Evolutionary conservation across 208 protist species (phyloP).

Genomic region (Trichomonas vaginalis): DNA sequence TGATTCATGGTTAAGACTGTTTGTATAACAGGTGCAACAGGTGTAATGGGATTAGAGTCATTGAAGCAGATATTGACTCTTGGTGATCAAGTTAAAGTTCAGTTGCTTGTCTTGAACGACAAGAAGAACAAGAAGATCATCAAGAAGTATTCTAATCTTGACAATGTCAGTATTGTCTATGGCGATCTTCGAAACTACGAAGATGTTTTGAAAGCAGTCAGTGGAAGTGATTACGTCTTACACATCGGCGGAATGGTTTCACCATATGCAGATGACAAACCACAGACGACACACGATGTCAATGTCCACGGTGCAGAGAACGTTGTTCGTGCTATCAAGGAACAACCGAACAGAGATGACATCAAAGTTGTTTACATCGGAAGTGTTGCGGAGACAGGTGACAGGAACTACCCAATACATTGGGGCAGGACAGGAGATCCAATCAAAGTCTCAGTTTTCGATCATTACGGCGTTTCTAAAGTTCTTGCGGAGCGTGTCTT

Average conservation of each 20-base stretch:
- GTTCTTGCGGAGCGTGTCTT: neutral
- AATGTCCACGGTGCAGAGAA: neutral
- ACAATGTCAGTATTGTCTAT: too few relatives aligned
- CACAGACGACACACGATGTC: neutral
- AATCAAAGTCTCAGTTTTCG: neutral
- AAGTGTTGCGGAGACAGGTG: neutral
- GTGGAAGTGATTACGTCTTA: neutral
- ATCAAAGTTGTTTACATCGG: neutral
- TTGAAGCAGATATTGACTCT: too few relatives aligned
- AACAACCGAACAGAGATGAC: neutral
- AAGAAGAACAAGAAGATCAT: too few relatives aligned
- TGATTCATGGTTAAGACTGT: too few relatives aligned
- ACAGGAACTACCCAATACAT: neutral
- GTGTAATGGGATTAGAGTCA: too few relatives aligned
- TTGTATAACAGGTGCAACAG: too few relatives aligned
- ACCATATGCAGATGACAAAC: neutral
- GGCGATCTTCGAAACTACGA: neutral
- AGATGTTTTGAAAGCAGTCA: neutral
- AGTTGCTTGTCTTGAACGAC: too few relatives aligned
- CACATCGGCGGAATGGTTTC: neutral
- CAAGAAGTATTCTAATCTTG: too few relatives aligned
- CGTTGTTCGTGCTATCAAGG: neutral
- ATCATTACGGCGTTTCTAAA: neutral
- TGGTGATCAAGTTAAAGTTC: too few relatives aligned
- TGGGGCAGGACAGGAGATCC: constrained; percentile 1